Conservation (phyloP, 169 alveolate species). For the Plasmodium knowlesi region DNA sequence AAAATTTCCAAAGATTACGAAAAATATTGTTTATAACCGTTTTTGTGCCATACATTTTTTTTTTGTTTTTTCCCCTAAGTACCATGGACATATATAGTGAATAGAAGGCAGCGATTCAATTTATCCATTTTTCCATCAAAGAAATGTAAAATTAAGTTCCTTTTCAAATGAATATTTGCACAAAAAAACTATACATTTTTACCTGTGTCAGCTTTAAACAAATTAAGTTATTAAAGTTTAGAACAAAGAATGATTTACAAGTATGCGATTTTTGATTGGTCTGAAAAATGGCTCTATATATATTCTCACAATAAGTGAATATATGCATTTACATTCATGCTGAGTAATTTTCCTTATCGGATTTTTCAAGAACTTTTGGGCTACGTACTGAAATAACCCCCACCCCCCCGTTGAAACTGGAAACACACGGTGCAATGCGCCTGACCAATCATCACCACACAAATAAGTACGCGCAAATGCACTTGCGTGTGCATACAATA, state of each 20-base stretch:
- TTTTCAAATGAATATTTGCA: neutral
- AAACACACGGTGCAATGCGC: neutral
- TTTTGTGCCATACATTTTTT: neutral
- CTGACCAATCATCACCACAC: neutral
- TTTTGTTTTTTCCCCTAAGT: neutral
- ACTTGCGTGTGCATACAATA: neutral
- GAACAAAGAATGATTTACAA: neutral
- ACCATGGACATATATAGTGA: neutral
- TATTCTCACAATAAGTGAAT: neutral
- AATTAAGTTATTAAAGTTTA: neutral
- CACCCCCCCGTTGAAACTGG: neutral
- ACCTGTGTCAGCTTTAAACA: neutral
- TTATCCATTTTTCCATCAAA: neutral
- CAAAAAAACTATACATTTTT: neutral
- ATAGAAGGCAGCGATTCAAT: neutral
- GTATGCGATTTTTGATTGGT: neutral
- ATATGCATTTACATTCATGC: neutral
- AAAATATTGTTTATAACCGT: neutral
- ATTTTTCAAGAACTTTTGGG: neutral
- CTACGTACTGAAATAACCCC: neutral
- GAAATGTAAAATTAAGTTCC: neutral
- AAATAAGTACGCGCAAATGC: neutral
- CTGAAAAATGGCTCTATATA: neutral
- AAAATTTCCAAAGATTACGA: neutral
- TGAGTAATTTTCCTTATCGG: neutral